These are phyloP conservation scores for Chamaecyparis obtusa DNA, from an alignment of 75 land plant genomes.

Conservation along the genomic window DNA sequence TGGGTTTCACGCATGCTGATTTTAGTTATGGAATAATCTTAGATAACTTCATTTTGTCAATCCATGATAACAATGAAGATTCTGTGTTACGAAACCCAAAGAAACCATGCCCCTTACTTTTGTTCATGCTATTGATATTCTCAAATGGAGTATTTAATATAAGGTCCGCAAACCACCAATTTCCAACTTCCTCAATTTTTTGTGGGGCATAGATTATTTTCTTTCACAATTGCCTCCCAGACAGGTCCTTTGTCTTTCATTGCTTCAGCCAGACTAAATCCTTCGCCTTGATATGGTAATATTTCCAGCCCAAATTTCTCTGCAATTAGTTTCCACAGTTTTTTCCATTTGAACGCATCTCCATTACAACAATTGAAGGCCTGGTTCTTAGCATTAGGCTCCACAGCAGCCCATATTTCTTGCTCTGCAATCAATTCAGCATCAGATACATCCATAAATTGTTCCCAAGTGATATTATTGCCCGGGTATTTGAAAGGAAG, in stretches of 20 bases:
- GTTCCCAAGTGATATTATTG: conserved; percentile 46
- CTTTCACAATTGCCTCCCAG: conserved; percentile 78
- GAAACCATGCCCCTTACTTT: conserved; percentile 88
- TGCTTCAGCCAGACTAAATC: conserved; percentile 38
- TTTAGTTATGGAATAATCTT: conserved; percentile 60
- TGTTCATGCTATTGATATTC: conserved; percentile 59
- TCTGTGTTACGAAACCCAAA: conserved; percentile 68
- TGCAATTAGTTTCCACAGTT: conserved; percentile 62
- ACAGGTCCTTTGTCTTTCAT: conserved; percentile 63
- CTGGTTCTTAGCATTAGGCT: conserved; percentile 67
- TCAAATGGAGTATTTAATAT: conserved; percentile 16
- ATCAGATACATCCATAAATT: conserved; percentile 60
- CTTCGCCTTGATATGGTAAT: conserved; percentile 17
- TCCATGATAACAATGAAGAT: conserved; percentile 43
- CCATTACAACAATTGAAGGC: conserved; percentile 79
- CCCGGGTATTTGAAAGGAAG: conserved; percentile 59
- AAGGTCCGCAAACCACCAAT: conserved; percentile 64
- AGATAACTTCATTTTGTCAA: conserved; percentile 64
- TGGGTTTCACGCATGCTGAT: background rate
- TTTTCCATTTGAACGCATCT: conserved; percentile 73
- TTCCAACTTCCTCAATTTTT: conserved; percentile 61
- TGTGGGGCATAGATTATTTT: conserved; percentile 34
- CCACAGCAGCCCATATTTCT: conserved; percentile 79
- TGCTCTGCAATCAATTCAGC: conserved; percentile 88
- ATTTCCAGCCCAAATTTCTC: conserved; percentile 61